Percentiles rank a stretch among this genome's conserved stretches.
These are phyloP conservation scores for Prototheca stagnorum DNA, from an alignment of 163 green algal genomes.

Conservation along the genomic window DNA sequence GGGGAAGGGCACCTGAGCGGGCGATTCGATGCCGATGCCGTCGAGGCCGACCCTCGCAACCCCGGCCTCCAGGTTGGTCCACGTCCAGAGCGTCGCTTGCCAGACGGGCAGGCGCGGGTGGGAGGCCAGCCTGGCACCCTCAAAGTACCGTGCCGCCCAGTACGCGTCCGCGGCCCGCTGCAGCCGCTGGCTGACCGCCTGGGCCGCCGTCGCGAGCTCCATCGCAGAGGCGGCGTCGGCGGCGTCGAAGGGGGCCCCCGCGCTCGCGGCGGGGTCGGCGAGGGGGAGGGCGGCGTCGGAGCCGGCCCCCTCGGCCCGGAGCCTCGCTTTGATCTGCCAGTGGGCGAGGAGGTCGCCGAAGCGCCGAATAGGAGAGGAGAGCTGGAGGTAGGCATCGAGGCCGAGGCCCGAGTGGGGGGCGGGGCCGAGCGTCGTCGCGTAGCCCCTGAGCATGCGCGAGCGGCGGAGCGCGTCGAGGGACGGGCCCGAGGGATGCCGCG, in stretches of 20 bases:
- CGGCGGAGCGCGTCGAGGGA: constrained; percentile 29
- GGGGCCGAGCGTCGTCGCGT: constrained; percentile 13
- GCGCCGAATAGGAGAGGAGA: constrained; percentile 76
- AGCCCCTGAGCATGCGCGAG: constrained; percentile 47
- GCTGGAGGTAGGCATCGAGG: constrained; percentile 73
- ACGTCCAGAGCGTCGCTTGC: constrained; percentile 22
- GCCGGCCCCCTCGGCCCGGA: constrained; percentile 27
- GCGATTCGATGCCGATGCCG: constrained; percentile 38
- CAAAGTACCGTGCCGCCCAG: constrained; percentile 43
- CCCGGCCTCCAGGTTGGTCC: constrained; percentile 29
- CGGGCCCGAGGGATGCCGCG: constrained; percentile 34
- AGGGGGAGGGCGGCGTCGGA: constrained; percentile 19
- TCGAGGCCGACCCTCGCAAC: constrained; percentile 43
- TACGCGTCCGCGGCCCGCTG: constrained; percentile 38
- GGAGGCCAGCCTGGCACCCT: too few species aligned
- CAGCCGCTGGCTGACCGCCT: too few species aligned
- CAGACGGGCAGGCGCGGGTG: constrained; percentile 3
- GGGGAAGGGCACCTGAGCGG: constrained; percentile 14
- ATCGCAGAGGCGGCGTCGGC: background rate
- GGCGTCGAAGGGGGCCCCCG: background rate
- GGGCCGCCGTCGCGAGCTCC: too few species aligned
- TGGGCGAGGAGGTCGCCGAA: constrained; percentile 61
- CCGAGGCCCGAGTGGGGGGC: constrained; percentile 55
- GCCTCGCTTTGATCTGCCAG: constrained; percentile 58
- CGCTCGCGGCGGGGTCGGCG: background rate